Evolutionary conservation across 352 stramenopile species (phyloP).

Genomic region (Phytopythium vexans): DNA sequence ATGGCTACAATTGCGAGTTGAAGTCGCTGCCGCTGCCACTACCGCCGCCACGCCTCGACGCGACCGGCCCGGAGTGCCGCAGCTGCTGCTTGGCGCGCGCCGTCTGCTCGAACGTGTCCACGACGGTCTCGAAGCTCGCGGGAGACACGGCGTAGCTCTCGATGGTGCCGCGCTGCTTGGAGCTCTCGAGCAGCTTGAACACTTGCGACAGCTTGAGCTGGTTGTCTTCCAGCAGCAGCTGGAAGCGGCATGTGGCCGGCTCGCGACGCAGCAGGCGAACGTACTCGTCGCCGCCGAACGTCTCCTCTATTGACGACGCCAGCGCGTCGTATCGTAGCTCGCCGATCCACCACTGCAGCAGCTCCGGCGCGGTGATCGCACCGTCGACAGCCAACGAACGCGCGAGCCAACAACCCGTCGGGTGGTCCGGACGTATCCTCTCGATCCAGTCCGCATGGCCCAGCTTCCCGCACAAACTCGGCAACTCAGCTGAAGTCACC

Average conservation of each 20-base stretch:
- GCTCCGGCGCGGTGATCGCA: conserved; percentile 4
- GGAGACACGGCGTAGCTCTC: conserved; percentile 9
- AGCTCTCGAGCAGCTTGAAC: conserved; percentile 21
- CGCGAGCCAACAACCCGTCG: conserved; percentile 15
- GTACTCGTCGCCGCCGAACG: conserved; percentile 13
- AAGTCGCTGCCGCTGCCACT: not conserved
- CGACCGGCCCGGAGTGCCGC: conserved; percentile 1
- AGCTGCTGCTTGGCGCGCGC: conserved; percentile 7
- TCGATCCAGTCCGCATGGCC: conserved; percentile 10
- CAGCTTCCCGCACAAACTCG: conserved; percentile 5
- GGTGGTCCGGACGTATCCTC: conserved; percentile 5
- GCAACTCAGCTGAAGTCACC: conserved; percentile 3
- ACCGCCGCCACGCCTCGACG: not conserved
- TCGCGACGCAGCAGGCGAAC: conserved; percentile 13
- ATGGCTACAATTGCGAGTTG: conserved; percentile 13
- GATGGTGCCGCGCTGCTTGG: conserved; percentile 2
- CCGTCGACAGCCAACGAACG: conserved; percentile 6
- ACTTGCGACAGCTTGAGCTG: conserved; percentile 21
- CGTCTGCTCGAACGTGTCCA: conserved; percentile 10
- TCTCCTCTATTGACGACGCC: conserved; percentile 3
- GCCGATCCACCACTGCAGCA: conserved; percentile 12
- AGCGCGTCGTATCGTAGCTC: conserved; percentile 12
- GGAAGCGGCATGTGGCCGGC: conserved; percentile 10
- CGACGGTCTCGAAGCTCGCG: conserved; percentile 11
- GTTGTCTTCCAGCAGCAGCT: conserved; percentile 14